Evolutionary conservation across 1,284 basidiomycete genomes (phyloP).

Genomic region (Meira miltonrushii): DNA sequence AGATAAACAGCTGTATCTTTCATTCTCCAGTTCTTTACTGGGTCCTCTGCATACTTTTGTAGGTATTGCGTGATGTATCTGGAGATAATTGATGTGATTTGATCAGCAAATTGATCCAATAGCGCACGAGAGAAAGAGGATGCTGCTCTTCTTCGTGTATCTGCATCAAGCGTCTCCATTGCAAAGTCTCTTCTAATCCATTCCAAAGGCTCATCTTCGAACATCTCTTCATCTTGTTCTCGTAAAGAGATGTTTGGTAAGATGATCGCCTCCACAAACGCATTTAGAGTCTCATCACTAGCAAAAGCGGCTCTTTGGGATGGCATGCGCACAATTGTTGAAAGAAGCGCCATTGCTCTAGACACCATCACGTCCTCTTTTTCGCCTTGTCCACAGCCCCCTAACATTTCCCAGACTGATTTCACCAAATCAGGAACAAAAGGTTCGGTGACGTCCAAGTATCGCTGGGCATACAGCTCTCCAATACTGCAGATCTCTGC

Average conservation of each 20-base stretch:
- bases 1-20: conserved; percentile 97
- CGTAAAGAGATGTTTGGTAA: conserved; percentile 85
- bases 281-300: conserved; percentile 65
- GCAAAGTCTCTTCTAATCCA: conserved; percentile 86
- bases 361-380: conserved; percentile 84
- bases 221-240: conserved; percentile 87
- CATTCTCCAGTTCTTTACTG: conserved; percentile 73
- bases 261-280: conserved; percentile 83
- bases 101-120: conserved; percentile 70
- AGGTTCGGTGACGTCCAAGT: conserved; percentile 72
- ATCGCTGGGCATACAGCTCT: conserved; percentile 87
- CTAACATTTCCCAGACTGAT: conserved; percentile 84
- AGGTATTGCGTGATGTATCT: conserved; percentile 75
- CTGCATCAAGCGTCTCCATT: conserved; percentile 54
- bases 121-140: conserved; percentile 86
- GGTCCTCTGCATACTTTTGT: conserved; percentile 61
- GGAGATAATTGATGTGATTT: conserved; percentile 79
- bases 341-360: conserved; percentile 86
- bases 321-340: conserved; percentile 68
- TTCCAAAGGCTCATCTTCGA: conserved; percentile 94
- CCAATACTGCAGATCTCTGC: conserved; percentile 85
- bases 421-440: conserved; percentile 78
- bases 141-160: conserved; percentile 83
- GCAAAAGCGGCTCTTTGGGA: conserved; percentile 63
- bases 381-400: conserved; percentile 55